Evolutionary conservation across 169 alveolate genomes (phyloP).

Genomic region (Amoebophrya sp.): DNA sequence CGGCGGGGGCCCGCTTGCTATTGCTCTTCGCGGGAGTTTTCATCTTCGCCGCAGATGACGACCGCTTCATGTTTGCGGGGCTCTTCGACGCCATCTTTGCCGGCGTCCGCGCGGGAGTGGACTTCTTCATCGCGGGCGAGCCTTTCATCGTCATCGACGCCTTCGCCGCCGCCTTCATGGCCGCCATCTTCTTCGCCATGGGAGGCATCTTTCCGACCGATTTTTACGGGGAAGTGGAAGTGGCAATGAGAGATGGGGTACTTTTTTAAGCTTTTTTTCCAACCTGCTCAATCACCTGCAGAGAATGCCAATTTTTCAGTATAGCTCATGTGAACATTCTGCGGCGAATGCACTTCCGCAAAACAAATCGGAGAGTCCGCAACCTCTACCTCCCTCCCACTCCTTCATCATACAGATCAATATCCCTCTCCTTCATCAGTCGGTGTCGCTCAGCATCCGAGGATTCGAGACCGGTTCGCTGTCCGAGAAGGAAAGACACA

Average conservation of each 20-base stretch:
- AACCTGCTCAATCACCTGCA: too few relatives aligned
- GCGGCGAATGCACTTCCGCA: too few relatives aligned
- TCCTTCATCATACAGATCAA: too few relatives aligned
- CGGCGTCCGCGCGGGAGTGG: neutral
- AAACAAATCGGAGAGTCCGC: too few relatives aligned
- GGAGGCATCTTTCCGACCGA: neutral
- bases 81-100: neutral
- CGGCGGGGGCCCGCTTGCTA: neutral
- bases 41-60: neutral
- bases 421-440: too few relatives aligned
- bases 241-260: neutral
- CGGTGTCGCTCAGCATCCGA: too few relatives aligned
- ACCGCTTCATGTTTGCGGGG: neutral
- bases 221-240: neutral
- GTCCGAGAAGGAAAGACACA: too few relatives aligned
- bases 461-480: too few relatives aligned
- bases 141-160: neutral
- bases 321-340: too few relatives aligned
- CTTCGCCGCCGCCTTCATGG: neutral
- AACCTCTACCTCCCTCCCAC: too few relatives aligned
- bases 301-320: too few relatives aligned
- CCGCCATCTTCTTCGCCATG: neutral
- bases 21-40: neutral
- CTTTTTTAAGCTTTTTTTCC: too few relatives aligned
- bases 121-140: neutral